phyloP scores from a whole-genome alignment of 192 early-diverging fungal species.

The Kappamyces sp. region DNA sequence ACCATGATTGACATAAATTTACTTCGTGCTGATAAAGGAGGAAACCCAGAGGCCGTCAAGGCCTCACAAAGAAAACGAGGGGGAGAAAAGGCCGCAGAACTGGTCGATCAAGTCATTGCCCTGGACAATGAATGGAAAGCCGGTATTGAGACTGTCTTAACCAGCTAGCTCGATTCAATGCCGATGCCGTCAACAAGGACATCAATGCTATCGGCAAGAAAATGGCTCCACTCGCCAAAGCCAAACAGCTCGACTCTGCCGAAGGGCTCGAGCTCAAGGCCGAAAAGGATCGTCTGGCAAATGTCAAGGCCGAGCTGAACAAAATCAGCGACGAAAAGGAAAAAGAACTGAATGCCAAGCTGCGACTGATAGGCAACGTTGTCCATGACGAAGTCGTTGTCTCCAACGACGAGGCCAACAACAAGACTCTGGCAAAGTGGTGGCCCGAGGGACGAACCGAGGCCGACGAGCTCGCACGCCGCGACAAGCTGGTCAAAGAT shows the following conservation, averaged over 20 bases:
- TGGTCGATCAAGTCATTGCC: constrained; percentile 87
- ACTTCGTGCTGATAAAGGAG: constrained; percentile 83
- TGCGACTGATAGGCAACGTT: constrained; percentile 79
- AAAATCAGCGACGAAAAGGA: constrained; percentile 63
- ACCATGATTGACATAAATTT: constrained; percentile 81
- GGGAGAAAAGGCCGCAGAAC: constrained; percentile 58
- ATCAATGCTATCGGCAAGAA: constrained; percentile 90
- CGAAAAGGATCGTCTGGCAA: constrained; percentile 68
- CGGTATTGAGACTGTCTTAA: constrained; percentile 41
- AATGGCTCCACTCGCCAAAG: constrained; percentile 83
- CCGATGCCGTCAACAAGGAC: constrained; percentile 84
- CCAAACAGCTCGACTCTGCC: constrained; percentile 28
- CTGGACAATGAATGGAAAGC: constrained; percentile 85
- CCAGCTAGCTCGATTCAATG: constrained; percentile 51
- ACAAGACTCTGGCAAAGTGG: constrained; percentile 38
- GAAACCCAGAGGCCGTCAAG: constrained; percentile 84
- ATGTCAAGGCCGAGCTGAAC: constrained; percentile 56
- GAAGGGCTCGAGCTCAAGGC: constrained; percentile 44
- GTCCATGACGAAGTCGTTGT: constrained; percentile 87
- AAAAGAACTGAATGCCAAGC: constrained; percentile 52
- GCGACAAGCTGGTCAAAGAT: constrained; percentile 35
- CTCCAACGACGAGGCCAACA: constrained; percentile 73
- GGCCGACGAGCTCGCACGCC: constrained; percentile 26
- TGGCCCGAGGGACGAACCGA: constrained; percentile 48
- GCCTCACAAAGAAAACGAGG: constrained; percentile 91